phyloP scores from a whole-genome alignment of 2,329 filamentous ascomycete genomes.

The Exophiala aquamarina region DNA sequence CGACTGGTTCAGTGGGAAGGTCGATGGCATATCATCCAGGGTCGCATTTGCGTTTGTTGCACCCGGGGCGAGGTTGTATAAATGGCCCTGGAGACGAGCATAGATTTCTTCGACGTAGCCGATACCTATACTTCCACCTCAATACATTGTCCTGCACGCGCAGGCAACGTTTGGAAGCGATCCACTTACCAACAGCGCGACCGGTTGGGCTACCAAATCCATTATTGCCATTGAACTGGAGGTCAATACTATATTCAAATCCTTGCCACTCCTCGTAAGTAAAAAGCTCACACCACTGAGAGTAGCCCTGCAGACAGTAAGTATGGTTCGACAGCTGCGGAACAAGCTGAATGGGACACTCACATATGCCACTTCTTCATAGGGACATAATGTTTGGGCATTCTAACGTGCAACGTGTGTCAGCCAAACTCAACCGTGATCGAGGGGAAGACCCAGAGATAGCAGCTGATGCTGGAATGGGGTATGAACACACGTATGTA shows the following conservation, averaged over 20 bases:
- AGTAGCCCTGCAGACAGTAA: slow-evolving; percentile 56
- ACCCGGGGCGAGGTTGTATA: slow-evolving; percentile 25
- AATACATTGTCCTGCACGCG: background rate
- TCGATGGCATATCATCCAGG: slow-evolving; percentile 56
- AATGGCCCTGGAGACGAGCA: slow-evolving; percentile 56
- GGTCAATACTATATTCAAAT: slow-evolving; percentile 70
- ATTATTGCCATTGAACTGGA: slow-evolving; percentile 62
- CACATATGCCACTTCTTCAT: slow-evolving; percentile 70
- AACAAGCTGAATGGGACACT: background rate
- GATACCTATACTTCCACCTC: slow-evolving; percentile 63
- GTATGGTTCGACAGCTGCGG: background rate
- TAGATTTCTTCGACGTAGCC: slow-evolving; percentile 69
- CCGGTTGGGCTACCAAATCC: slow-evolving; percentile 60
- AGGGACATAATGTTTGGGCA: slow-evolving; percentile 71
- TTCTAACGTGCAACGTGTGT: slow-evolving; percentile 34
- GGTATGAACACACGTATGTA: slow-evolving; percentile 45
- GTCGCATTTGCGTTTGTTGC: slow-evolving; percentile 48
- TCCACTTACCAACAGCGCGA: slow-evolving; percentile 53
- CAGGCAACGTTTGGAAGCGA: background rate
- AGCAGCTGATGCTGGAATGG: background rate
- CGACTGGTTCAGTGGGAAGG: slow-evolving; percentile 73
- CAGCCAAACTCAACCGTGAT: too few species aligned
- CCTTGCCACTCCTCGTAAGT: slow-evolving; percentile 72
- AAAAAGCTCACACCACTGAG: slow-evolving; percentile 71
- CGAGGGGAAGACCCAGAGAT: too few species aligned